Percentiles rank a stretch among this genome's conserved stretches.
Conservation (phyloP, 345 rosid species). For the Salix viminalis region DNA sequence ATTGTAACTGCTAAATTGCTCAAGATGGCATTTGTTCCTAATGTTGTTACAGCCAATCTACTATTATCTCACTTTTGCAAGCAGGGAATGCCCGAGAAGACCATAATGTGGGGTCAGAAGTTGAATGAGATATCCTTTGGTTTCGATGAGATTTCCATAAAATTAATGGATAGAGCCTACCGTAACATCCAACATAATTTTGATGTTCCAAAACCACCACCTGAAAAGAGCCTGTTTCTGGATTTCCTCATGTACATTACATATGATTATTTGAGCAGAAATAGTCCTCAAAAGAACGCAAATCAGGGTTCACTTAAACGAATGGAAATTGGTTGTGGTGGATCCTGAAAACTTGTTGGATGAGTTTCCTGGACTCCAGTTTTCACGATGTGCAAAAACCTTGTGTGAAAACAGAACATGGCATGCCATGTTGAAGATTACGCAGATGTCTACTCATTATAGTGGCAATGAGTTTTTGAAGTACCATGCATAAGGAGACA, state of each 20-base stretch:
- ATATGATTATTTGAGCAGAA: slow-evolving; percentile 47
- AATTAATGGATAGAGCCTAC: slow-evolving; percentile 45
- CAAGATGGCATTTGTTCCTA: slow-evolving; percentile 68
- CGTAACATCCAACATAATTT: slow-evolving; percentile 14
- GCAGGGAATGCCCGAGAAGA: slow-evolving; percentile 67
- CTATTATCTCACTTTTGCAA: slow-evolving; percentile 56
- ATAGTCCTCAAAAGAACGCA: slow-evolving; percentile 18
- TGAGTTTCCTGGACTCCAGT: neutral
- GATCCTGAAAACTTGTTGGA: slow-evolving; percentile 9
- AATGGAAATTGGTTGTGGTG: slow-evolving; percentile 21
- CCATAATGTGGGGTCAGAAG: slow-evolving; percentile 61
- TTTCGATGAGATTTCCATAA: slow-evolving; percentile 53
- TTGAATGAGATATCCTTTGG: slow-evolving; percentile 54
- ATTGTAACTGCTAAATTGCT: slow-evolving; percentile 63
- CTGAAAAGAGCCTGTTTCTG: slow-evolving; percentile 50
- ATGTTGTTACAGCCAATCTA: slow-evolving; percentile 48
- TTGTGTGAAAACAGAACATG: neutral
- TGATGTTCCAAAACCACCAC: slow-evolving; percentile 21
- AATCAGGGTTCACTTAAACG: slow-evolving; percentile 17
- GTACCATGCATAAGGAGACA: neutral
- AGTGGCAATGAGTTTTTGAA: neutral
- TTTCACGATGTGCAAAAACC: neutral
- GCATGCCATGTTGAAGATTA: too few species aligned
- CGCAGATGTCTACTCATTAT: neutral
- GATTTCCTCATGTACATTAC: slow-evolving; percentile 72